Base-by-base conservation (phyloP, 2,329 filamentous ascomycete genomes). In the Coniella lustricola region DNA sequence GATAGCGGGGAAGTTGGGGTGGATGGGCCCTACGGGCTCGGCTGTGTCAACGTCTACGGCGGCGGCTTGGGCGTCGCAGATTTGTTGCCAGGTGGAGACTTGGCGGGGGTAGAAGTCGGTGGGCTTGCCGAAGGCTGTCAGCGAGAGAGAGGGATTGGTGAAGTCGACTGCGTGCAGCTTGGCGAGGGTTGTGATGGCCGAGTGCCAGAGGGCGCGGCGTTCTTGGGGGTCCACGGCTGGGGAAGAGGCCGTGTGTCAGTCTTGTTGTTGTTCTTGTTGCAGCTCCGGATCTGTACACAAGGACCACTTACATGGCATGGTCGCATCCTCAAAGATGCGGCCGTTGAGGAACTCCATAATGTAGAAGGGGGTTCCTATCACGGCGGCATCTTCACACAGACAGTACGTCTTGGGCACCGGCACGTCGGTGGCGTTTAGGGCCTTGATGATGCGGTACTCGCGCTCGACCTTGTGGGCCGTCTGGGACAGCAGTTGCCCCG, bases 291-390 rank as follows among this genome's bases (percentile, higher is more conserved):
- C n/a, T n/a, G n/a, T n/a, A n/a, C n/a, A n/a, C n/a, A n/a, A n/a
- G n/a, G n/a, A n/a, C n/a, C n/a, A n/a, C 8, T 10, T 46, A 46
- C 44, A 33, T 22, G 44, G 44, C 44, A 46, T 46, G 20, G 44
- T 46, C 16, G 44, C 44, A 67, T 97, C 89, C 61, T 91, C 87
- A 62, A 97, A 88, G 68, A 96, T 95, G 60, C 93, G 84, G 17
- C 93, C 93, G 62, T 95, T 86, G 53, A 97, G 75, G 64, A 93
- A 97, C 64, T 89, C 84, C 93, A 98, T 97, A 62, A 97, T 84
- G 70, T 98, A 97, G 67, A 97, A 98, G 5, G 90, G 80, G 7
- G 90, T 97, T 48, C 90, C 93, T 54, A 97, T 75, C 33, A 97
- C 75, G 49, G 67, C 70, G 35, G 75, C 71, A 68, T 97, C 90